Conservation (phyloP, 495 filamentous ascomycete genomes). For the Cairneyella variabilis region DNA sequence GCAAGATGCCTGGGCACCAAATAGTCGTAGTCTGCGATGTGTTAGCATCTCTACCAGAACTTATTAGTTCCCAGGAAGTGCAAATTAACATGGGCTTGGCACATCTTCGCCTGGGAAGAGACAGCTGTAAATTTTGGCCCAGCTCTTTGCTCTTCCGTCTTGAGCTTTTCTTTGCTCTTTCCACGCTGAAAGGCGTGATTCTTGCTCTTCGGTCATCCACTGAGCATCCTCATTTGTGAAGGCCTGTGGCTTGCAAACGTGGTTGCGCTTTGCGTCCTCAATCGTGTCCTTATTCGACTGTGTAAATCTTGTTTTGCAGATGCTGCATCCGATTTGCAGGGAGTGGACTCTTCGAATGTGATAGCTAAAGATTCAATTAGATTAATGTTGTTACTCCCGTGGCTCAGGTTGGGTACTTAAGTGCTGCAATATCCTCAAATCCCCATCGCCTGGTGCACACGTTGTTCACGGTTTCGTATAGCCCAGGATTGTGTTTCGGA, state of each 20-base stretch:
- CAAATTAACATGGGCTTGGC: neutral
- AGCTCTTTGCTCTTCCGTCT: neutral
- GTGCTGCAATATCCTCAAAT: neutral
- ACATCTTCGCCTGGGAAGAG: neutral
- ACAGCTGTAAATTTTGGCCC: neutral
- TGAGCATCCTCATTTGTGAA: neutral
- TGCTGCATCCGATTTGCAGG: neutral
- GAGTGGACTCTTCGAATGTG: neutral
- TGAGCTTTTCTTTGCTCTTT: neutral
- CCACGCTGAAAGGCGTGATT: neutral
- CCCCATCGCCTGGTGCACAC: neutral
- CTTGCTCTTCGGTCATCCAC: neutral
- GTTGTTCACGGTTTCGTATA: neutral
- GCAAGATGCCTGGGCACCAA: neutral
- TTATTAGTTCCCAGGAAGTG: neutral
- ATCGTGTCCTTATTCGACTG: neutral
- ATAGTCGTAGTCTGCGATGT: neutral
- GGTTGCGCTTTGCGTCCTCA: neutral
- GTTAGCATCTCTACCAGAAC: neutral
- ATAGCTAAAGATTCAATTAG: neutral
- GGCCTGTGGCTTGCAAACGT: neutral
- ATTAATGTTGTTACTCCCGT: neutral
- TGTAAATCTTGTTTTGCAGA: neutral
- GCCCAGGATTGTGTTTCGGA: neutral
- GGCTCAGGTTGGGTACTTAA: neutral